Evolutionary conservation across 176 grass and related monocot species (phyloP).

Genomic region (Phragmites australis): DNA sequence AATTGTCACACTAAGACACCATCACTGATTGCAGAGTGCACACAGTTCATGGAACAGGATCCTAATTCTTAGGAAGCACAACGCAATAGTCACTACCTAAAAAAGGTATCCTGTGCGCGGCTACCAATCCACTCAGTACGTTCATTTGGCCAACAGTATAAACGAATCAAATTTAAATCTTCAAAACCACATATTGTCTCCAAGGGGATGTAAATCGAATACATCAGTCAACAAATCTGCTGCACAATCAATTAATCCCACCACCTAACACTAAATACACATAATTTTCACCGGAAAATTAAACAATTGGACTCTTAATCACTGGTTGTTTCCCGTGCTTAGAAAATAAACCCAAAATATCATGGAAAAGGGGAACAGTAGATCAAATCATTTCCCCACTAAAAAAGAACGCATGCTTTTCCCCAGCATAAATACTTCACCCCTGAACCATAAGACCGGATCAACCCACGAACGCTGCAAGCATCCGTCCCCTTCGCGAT

Average conservation of each 20-base stretch:
- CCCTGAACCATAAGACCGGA: background rate
- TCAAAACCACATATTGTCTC: background rate
- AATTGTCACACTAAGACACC: no score
- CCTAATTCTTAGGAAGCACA: slow-evolving; percentile 17
- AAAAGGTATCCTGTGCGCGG: background rate
- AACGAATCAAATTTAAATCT: slow-evolving; percentile 33
- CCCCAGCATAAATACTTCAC: background rate
- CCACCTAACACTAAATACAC: background rate
- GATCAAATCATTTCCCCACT: slow-evolving; percentile 21
- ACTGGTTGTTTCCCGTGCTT: background rate
- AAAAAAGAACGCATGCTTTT: background rate
- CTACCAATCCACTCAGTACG: background rate
- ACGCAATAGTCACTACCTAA: background rate
- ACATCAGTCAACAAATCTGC: background rate
- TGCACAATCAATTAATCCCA: background rate
- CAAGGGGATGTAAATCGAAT: slow-evolving; percentile 11
- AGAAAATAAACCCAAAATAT: background rate
- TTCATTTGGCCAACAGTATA: slow-evolving; percentile 1
- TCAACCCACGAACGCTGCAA: background rate
- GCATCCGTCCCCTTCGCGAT: background rate
- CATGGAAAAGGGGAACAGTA: background rate
- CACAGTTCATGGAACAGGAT: slow-evolving; percentile 24
- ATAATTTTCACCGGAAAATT: background rate
- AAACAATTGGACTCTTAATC: background rate
- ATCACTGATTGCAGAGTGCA: background rate